Evolutionary conservation across 2,329 filamentous ascomycete species (phyloP), one percentile per base, ranked within the genome.

Genomic region (Cadophora sp.): DNA sequence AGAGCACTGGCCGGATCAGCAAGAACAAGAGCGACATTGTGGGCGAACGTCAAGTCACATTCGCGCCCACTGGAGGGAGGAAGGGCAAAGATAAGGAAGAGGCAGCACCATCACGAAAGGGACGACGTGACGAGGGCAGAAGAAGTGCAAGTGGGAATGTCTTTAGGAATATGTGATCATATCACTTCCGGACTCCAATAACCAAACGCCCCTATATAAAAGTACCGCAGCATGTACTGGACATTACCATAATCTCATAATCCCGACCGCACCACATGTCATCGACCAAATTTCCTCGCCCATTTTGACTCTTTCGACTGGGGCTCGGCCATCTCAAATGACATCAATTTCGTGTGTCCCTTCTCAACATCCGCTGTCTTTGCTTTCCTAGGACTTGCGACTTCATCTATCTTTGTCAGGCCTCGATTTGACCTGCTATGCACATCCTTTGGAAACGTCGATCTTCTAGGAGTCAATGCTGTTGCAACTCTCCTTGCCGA

Each of bases 91-190:
- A 82, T 77, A 79, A 84, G 79, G 76, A 79, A 29, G 73, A 73
- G 50, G 27, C 70, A 4, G 68, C 73, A 51, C 68, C 69, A 8
- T 60, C 62, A 48, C 65, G 68, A 51, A 76, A 76, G 64, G 71
- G 67, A 19, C 75, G 76, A 69, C 73, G 76, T 27, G 77, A 78
- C 29, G 77, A 79, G 37, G 78, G 78, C 31, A 87, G 92, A 75
- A 83, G 92, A 75, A 94, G 91, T 79, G 92, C 92, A 62, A 93
- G 91, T 79, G 86, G 85, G 63, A 94, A 95, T 80, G 89, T 89
- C 50, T 92, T 94, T 37, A 53, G 66, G 27, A 66, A 48, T 34
- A 56, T 70, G 27, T 68, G 60, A 68, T 46, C 31, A 56, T 34
- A 43, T 62, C 48, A 61, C 43, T 37, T 50, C 59, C 29, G 59